Evolutionary conservation across 1,139 yeast species (phyloP).

Genomic region (Chernovozyma aurita): DNA sequence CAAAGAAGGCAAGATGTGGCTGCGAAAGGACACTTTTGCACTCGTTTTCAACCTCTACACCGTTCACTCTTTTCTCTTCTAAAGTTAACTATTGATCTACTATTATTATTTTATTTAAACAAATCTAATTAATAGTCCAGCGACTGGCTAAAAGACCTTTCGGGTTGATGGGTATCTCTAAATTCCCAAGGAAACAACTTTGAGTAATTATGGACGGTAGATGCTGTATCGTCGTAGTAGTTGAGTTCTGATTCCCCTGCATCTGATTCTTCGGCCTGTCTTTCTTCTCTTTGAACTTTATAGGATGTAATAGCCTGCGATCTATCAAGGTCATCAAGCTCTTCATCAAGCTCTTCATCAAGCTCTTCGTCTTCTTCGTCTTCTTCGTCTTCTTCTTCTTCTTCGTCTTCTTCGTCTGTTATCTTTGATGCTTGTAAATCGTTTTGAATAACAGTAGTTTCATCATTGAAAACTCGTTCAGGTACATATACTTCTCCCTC

Average conservation of each 20-base stretch:
- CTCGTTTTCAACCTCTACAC: no score
- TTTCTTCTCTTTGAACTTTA: background rate
- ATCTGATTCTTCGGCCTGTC: constrained; percentile 3
- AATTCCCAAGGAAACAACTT: constrained; percentile 40
- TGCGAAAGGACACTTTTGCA: no score
- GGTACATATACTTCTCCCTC: background rate
- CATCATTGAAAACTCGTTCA: constrained; percentile 5
- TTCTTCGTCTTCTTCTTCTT: constrained; percentile 8
- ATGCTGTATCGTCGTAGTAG: constrained; percentile 10
- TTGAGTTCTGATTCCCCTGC: constrained; percentile 6
- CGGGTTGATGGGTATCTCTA: constrained; percentile 16
- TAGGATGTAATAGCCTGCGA: background rate
- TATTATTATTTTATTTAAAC: no score
- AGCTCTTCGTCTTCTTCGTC: no score
- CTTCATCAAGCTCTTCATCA: constrained; percentile 1
- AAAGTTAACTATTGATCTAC: no score
- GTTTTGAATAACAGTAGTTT: background rate
- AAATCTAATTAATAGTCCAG: no score
- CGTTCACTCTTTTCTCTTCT: no score
- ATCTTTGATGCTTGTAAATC: background rate
- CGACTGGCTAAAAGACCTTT: constrained; percentile 28
- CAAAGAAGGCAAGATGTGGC: no score
- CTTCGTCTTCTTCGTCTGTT: constrained; percentile 7
- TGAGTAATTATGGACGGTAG: constrained; percentile 4
- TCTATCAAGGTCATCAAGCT: constrained; percentile 1